A percentile compares a stretch with the other conserved stretches of the same genome.
phyloP scores from a whole-genome alignment of 2,329 filamentous ascomycete genomes.

The Exophiala sideris region DNA sequence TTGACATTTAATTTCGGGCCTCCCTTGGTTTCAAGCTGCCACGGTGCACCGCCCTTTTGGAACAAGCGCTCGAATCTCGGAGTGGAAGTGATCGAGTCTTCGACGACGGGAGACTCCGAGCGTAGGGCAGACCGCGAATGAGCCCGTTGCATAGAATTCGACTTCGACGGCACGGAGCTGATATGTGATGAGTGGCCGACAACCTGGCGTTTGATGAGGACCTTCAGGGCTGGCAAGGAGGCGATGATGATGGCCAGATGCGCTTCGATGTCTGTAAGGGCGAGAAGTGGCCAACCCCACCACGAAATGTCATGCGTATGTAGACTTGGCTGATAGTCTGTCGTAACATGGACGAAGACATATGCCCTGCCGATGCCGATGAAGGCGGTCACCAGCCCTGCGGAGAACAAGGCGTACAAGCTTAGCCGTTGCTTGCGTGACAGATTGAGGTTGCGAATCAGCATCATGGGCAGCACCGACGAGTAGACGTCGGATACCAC shows the following conservation, averaged over 20 bases:
- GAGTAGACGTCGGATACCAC: conserved; percentile 21
- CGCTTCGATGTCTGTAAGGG: conserved; percentile 18
- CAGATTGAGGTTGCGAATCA: conserved; percentile 11
- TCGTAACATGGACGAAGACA: conserved; percentile 14
- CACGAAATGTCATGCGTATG: conserved; percentile 19
- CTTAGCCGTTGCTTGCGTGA: conserved; percentile 11
- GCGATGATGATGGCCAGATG: conserved; percentile 23
- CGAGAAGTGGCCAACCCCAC: conserved; percentile 16
- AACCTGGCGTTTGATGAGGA: conserved; percentile 7
- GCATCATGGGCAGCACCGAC: conserved; percentile 20
- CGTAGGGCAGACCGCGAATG: not conserved
- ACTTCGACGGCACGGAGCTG: not conserved
- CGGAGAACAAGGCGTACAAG: conserved; percentile 18
- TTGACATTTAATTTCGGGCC: no score
- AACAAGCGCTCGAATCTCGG: no score
- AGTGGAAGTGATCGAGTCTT: not conserved
- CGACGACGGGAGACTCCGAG: not conserved
- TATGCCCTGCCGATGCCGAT: conserved; percentile 12
- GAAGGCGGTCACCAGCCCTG: conserved; percentile 18
- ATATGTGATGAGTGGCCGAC: not conserved
- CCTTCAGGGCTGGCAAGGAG: conserved; percentile 18
- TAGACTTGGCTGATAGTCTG: conserved; percentile 11
- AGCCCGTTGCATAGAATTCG: not conserved
- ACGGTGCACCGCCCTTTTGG: no score
- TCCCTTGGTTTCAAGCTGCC: no score